Conservation (phyloP, 2,329 filamentous ascomycete genomes). For the Botrytis byssoidea region DNA sequence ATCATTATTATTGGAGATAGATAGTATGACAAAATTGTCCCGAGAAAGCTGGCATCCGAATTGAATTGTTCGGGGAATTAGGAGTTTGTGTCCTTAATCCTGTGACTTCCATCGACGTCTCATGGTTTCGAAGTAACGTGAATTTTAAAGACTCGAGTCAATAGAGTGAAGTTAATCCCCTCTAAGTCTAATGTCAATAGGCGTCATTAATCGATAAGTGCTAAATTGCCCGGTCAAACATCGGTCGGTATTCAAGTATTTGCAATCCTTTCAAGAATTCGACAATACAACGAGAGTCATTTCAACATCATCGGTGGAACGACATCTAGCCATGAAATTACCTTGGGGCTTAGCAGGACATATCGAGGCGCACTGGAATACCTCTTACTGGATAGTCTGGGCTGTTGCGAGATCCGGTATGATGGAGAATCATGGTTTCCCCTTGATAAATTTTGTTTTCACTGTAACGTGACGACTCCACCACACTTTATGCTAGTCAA, state of each 20-base stretch:
- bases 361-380: not conserved
- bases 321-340: not conserved
- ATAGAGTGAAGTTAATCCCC: not conserved
- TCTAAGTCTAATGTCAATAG: not conserved
- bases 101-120: not conserved
- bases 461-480: constrained; percentile 4
- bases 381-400: not conserved
- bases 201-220: not conserved
- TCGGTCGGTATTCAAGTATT: not conserved
- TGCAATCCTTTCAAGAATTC: not conserved
- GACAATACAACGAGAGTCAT: not conserved
- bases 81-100: not conserved
- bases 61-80: not conserved
- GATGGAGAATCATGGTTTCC: constrained; percentile 2
- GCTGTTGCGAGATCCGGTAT: not conserved
- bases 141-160: not conserved
- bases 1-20: not conserved
- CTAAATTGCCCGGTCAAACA: not conserved
- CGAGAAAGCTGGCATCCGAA: not conserved
- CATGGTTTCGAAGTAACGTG: constrained; percentile 1
- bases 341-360: not conserved
- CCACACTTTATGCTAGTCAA: not conserved
- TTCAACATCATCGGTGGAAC: not conserved
- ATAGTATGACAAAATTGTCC: not conserved
- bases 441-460: constrained; percentile 3